Percentiles rank a stretch among this genome's conserved stretches.
Evolutionary conservation across 148 eudicot species (phyloP).

Genomic region (Chenopodium suecicum): DNA sequence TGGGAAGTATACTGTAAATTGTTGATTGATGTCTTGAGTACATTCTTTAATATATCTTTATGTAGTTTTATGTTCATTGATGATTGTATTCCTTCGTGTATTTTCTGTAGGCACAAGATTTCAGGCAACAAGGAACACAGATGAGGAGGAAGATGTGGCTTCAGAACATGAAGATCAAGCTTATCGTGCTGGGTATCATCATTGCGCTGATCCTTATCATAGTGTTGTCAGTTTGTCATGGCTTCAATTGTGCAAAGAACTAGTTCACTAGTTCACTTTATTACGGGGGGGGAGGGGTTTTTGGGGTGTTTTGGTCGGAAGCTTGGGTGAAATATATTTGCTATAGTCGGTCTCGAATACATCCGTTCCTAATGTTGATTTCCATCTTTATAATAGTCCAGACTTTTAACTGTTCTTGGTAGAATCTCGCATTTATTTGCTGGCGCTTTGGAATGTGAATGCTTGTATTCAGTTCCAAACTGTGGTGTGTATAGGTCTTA

Average conservation of each 20-base stretch:
- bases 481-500: constrained; percentile 36
- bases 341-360: constrained; percentile 23
- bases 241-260: constrained; percentile 38
- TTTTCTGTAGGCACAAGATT: constrained; percentile 43
- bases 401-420: constrained; percentile 32
- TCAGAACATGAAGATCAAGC: constrained; percentile 57
- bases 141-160: constrained; percentile 60
- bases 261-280: constrained; percentile 11
- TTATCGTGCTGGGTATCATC: constrained; percentile 49
- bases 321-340: constrained; percentile 21
- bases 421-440: constrained; percentile 27
- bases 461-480: constrained; percentile 31
- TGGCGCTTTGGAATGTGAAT: constrained; percentile 31
- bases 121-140: constrained; percentile 44
- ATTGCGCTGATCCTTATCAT: constrained; percentile 51
- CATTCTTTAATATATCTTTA: no score
- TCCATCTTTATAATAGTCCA: constrained; percentile 19
- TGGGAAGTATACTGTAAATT: not conserved
- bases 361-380: constrained; percentile 26
- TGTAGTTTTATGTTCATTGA: not conserved
- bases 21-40: not conserved
- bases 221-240: constrained; percentile 47
- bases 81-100: not conserved
- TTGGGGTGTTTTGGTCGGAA: constrained; percentile 12
- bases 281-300: not conserved